Evolutionary conservation across 768 basidiomycete genomes (phyloP), one percentile per base, ranked within the genome.

Genomic region (button mushroom (Agaricus bisporus)): DNA sequence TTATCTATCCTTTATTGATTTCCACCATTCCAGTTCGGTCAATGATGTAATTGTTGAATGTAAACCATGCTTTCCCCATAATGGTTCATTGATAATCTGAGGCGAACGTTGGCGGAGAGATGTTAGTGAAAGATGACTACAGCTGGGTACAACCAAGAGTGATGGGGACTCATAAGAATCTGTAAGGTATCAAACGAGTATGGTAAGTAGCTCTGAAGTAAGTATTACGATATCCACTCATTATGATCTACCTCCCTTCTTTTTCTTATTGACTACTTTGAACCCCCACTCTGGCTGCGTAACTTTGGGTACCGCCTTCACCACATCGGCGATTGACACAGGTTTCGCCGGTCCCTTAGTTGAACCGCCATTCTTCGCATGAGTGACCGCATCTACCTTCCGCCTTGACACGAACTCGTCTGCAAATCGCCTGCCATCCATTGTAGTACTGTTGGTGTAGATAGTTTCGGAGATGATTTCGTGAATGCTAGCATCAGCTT

Each of bases 401-500:
- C 97, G 86, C 64, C 82, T 90, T 57, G 77, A 80, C 49, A 93
- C 82, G 62, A 91, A 99, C 59, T 98, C 95, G 11, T 89, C 78
- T 3, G 97, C 95, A 64, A 98, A 99, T 36, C 95, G 83, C 48
- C 95, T 79, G 5, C 97, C 97, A 63, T 98, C 94, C 48, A 99
- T 81, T 2, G 91, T 98, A 18, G 93, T 90, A 59, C 92, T 95
- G 64, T 89, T 94, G 49, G 88, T 85, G 64, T 98, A 99, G 56
- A 98, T 94, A 41, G 89, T 78, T 66, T 98, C 97, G 20, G 91
- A 89, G 59, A 99, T 98, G 64, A 97, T 86, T 70, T 99, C 97
- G 41, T 83, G 70, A 0, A 88, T 91, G 14, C 81, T 83, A 60
- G 81, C 72, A 61, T 88, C 90, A 17, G 88, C 90, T 59, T 98